phyloP scores from a whole-genome alignment of 176 grass and related monocot genomes.

The Rhipidocladum racemiflorum region DNA sequence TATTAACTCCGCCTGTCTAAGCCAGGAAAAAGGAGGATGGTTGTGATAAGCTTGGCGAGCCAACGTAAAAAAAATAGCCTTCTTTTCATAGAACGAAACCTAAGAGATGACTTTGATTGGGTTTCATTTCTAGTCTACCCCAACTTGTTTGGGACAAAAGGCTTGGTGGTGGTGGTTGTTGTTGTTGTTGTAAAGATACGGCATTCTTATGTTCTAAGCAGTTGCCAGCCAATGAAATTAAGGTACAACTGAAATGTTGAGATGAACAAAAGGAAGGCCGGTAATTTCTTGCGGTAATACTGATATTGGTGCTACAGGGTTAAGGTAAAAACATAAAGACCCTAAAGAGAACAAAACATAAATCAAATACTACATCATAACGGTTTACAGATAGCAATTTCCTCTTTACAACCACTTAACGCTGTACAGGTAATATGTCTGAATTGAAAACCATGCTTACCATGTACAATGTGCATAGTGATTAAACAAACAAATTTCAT shows the following conservation, averaged over 20 bases:
- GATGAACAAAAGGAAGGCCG: background rate
- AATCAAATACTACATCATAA: constrained; percentile 12
- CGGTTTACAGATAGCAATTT: background rate
- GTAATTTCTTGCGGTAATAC: background rate
- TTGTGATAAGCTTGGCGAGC: too few species aligned
- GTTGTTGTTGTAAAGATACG: too few species aligned
- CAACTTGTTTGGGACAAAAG: too few species aligned
- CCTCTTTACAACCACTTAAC: background rate
- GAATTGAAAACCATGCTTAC: background rate
- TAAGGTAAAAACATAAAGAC: constrained; percentile 19
- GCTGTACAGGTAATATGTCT: background rate
- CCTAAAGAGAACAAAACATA: background rate
- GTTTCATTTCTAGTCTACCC: too few species aligned
- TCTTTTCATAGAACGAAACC: too few species aligned
- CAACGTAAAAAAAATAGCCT: too few species aligned
- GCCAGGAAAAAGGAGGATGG: too few species aligned
- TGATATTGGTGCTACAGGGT: background rate
- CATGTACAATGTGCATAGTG: background rate
- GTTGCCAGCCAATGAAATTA: background rate
- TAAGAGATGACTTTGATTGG: too few species aligned
- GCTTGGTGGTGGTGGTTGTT: too few species aligned
- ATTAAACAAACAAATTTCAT: background rate
- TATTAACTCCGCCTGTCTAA: too few species aligned
- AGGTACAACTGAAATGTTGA: background rate
- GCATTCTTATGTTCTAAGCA: background rate